Conservation (phyloP, 164 flowering plant species). For the Kingdonia uniflora region DNA sequence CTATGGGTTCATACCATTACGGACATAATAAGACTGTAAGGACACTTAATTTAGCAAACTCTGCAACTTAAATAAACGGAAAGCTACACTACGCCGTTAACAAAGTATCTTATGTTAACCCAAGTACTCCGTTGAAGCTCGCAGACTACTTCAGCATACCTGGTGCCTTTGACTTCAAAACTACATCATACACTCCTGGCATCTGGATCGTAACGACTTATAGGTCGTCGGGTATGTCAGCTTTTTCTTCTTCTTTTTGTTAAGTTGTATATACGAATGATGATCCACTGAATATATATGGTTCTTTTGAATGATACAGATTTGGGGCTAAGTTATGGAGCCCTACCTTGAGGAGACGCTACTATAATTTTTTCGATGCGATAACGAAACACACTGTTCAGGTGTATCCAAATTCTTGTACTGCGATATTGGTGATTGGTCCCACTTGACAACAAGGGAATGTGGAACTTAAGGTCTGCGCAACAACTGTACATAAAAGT, state of each 20-base stretch:
- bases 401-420: constrained; percentile 2
- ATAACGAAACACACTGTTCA: constrained; percentile 2
- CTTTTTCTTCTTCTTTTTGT: not conserved
- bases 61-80: too few species aligned
- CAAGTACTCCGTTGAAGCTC: too few species aligned
- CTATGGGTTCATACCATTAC: too few species aligned
- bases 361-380: not conserved
- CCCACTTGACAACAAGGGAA: constrained; percentile 1
- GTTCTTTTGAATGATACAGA: not conserved
- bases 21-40: too few species aligned
- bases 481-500: not conserved
- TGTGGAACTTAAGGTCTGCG: constrained; percentile 5
- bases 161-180: too few species aligned
- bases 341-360: constrained; percentile 1
- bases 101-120: too few species aligned
- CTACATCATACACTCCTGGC: too few species aligned
- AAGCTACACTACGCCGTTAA: too few species aligned
- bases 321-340: constrained; percentile 1
- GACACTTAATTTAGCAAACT: too few species aligned
- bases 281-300: not conserved
- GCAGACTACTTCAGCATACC: too few species aligned
- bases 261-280: not conserved
- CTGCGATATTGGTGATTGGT: not conserved
- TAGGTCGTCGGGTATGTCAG: constrained; percentile 1
- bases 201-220: not conserved